A percentile compares a stretch with the other conserved stretches of the same genome.
phyloP scores from a whole-genome alignment of 768 basidiomycete genomes.

The Lentinus brumalis region DNA sequence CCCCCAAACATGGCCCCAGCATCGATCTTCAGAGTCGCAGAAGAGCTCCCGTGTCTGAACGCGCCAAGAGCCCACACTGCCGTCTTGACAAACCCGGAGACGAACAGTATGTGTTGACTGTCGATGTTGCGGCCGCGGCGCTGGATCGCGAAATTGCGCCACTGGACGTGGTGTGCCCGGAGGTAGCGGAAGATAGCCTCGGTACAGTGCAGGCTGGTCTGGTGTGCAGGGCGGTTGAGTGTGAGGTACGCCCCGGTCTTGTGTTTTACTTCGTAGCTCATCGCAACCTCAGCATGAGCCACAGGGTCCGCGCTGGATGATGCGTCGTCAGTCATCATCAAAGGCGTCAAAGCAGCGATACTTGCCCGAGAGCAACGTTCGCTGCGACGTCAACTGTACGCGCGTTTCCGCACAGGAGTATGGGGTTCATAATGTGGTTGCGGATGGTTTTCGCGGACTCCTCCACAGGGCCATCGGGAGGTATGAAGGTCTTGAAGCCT shows the following conservation, averaged over 20 bases:
- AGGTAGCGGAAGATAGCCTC: not conserved
- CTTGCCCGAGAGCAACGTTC: no score
- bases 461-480: not conserved
- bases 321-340: no score
- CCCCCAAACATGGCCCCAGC: no score
- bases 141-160: not conserved
- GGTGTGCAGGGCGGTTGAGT: not conserved
- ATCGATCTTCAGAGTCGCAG: no score
- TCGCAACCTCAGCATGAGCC: no score
- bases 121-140: not conserved
- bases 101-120: not conserved
- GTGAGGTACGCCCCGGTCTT: not conserved
- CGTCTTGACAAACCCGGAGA: conserved; percentile 1
- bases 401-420: not conserved
- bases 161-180: not conserved
- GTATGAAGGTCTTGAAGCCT: not conserved
- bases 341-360: no score
- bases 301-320: no score
- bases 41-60: not conserved
- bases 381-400: not conserved
- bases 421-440: not conserved
- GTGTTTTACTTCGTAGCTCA: no score
- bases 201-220: not conserved
- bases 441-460: not conserved
- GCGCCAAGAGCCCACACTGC: conserved; percentile 1